Evolutionary conservation across 257 asterid species (phyloP).

Genomic region (Schizonepeta tenuifolia): DNA sequence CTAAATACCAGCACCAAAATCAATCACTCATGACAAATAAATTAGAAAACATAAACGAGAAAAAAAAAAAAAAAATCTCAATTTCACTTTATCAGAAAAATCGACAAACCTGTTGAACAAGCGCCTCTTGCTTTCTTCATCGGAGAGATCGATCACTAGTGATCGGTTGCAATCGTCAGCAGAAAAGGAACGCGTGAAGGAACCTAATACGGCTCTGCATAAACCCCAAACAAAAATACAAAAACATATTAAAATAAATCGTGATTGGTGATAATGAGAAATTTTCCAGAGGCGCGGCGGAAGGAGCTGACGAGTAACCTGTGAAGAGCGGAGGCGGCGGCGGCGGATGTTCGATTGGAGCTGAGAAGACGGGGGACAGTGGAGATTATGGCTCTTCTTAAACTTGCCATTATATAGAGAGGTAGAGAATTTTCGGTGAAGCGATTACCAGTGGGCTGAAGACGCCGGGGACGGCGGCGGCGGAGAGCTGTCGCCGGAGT

Average conservation of each 20-base stretch:
- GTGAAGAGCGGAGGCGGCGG: neutral
- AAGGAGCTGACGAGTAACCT: conserved; percentile 7
- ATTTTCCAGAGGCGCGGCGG: neutral
- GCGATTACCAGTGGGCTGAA: neutral
- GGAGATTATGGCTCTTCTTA: conserved; percentile 26
- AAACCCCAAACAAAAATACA: neutral
- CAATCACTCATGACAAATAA: neutral
- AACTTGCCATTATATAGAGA: conserved; percentile 12
- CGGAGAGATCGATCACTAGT: conserved; percentile 63
- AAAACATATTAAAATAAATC: neutral
- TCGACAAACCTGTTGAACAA: conserved; percentile 65
- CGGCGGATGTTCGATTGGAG: conserved; percentile 11
- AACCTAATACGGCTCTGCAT: conserved; percentile 54
- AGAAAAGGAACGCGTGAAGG: conserved; percentile 53
- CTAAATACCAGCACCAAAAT: conserved; percentile 41
- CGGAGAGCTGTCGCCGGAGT: conserved; percentile 4
- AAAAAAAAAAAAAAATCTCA: neutral
- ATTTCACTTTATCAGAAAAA: neutral
- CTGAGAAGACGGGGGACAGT: conserved; percentile 17
- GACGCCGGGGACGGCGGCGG: neutral
- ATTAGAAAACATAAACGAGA: neutral
- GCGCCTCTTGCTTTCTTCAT: conserved; percentile 80
- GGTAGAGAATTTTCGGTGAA: neutral
- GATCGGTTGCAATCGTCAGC: conserved; percentile 42
- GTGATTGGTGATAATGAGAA: neutral